Evolutionary conservation across 2,329 filamentous ascomycete genomes (phyloP), one percentile per base, ranked within the genome.

Genomic region (Monosporascus ibericus): DNA sequence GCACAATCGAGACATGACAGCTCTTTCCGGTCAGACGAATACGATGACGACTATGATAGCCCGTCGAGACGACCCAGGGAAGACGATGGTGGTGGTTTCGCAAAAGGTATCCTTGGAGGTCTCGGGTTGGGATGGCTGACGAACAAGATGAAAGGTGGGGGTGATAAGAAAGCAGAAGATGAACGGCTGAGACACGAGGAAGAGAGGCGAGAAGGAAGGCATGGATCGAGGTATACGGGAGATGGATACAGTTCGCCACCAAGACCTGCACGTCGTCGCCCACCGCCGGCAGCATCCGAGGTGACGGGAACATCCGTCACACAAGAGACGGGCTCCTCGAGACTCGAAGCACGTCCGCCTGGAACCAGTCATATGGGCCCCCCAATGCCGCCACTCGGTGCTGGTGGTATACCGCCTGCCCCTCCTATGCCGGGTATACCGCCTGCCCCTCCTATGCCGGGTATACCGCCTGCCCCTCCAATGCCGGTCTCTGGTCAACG

Each of bases 121-220:
- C 69, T 89, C 25, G 86, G 86, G 2, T 73, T 87, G 36, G 87
- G 86, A 8, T 88, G 86, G 73, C 71, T 91, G 47, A 80, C 81
- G 6, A 85, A 80, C 70, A 81, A 82, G 65, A 77, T 87, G 66
- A 81, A 79, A 59, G 76, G 84, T 67, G 70, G 82, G 60, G 65
- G 75, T 65, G 75, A 81, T 59, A 67, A 75, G 65, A 71, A 79
- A 64, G 58, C 46, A 9, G 76, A 86, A 65, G 71, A 81, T 58
- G 71, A 75, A 27, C 72, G 72, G 48, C 65, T 72, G 54, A 73
- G 63, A 55, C 71, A 72, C 50, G 78, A 78, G 48, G 75, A 76
- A 30, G 71, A 78, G 39, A 70, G 73, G 58, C 78, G 82, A 50
- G 80, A 82, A 22, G 79, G 88, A 5, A 81, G 80, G 37, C 78